Base-by-base conservation (phyloP, 2,329 filamentous ascomycete species). In the Neofusicoccum laricinum region DNA sequence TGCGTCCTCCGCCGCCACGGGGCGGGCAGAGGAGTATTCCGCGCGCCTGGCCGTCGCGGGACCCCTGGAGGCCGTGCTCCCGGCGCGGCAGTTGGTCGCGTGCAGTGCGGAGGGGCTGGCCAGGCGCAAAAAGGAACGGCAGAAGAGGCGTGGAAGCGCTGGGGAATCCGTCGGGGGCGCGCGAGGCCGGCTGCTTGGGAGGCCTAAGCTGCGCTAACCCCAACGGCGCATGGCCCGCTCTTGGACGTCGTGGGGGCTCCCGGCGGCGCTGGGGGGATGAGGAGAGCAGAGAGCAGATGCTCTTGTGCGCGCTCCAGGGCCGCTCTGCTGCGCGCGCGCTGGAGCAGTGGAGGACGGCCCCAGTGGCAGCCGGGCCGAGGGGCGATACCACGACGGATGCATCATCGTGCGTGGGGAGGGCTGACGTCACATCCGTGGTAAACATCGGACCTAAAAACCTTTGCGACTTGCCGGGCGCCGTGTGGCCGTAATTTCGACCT, bases 391-490 rank as follows among this genome's bases (percentile, higher is more conserved):
- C 17, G 17, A 25, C 51, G 53, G 32, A 32, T 36, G 40, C 25
- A 12, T 7, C 25, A 12, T 1, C 11, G 38, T 7, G 53, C 53
- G 53, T 57, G 38, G 53, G 53, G 53, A 45, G 53, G 4, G 53
- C 25, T 57, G 53, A 57, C 53, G 53, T 57, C 53, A 57, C 38
- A 30, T 10, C 53, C 15, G 53, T 17, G 38, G 51, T 41, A 55
- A 53, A 57, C 36, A 41, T 49, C 51, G 19, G 51, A 57, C 19
- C 36, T 57, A 32, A 57, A 57, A 57, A 57, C 38, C 53, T 57
- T 57, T 57, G 25, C 40, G 53, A 43, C 53, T n/a, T 30, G 53
- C 53, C 53, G 40, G 40, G 19, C 19, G 53, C 53, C 53, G n/a
- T n/a, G n/a, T n/a, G n/a, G n/a, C n/a, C n/a, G 53, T 17, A 61